Conservation (phyloP, 139 green algal species). For the Spirogloea muscicola region DNA sequence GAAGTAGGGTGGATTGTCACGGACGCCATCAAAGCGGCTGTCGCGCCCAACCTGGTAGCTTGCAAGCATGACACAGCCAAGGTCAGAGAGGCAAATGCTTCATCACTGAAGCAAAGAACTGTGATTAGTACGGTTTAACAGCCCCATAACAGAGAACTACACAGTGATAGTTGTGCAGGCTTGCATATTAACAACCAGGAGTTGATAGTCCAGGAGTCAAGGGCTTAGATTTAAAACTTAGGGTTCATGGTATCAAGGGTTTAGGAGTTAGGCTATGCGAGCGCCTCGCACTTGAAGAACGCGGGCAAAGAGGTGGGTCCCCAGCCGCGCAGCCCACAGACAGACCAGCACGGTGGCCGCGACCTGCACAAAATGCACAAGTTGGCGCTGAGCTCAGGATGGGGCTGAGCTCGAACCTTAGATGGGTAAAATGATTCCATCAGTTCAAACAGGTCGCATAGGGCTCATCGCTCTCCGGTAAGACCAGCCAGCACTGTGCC, state of each 20-base stretch:
- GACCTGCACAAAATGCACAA: slow-evolving; percentile 24
- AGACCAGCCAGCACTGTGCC: not conserved
- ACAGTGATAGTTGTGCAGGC: no score
- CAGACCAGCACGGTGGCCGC: slow-evolving; percentile 63
- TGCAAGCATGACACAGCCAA: not conserved
- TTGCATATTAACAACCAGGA: no score
- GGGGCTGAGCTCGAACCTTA: not conserved
- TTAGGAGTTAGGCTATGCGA: not conserved
- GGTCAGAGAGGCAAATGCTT: not conserved
- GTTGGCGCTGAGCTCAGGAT: not conserved
- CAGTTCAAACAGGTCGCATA: not conserved
- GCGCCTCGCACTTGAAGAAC: slow-evolving; percentile 41
- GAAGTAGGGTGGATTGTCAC: slow-evolving; percentile 60
- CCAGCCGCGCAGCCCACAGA: slow-evolving; percentile 68
- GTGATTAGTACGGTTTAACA: not conserved
- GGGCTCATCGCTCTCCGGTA: not conserved
- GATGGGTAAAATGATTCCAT: not conserved
- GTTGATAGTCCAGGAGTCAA: no score
- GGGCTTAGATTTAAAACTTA: not conserved
- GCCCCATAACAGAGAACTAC: not conserved
- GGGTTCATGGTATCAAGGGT: not conserved
- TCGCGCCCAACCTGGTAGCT: slow-evolving; percentile 60
- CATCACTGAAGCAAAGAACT: not conserved
- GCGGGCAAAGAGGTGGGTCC: slow-evolving; percentile 66
- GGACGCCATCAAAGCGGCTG: slow-evolving; percentile 68